Conservation (phyloP, 495 filamentous ascomycete genomes). For the Neurospora pannonica region DNA sequence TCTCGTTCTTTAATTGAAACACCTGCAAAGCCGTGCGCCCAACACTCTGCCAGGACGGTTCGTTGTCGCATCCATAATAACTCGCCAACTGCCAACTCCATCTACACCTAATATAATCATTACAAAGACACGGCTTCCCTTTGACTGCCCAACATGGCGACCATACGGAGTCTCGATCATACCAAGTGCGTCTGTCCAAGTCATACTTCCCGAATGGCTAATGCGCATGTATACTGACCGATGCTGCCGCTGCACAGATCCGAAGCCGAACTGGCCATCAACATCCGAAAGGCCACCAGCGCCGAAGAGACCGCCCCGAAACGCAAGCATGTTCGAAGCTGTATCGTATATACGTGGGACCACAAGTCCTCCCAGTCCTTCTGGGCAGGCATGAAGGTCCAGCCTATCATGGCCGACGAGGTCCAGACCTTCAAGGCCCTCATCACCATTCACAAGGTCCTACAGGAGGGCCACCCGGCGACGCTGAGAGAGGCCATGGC, state of each 20-base stretch:
- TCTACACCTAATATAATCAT: neutral
- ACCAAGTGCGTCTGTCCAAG: conserved; percentile 27
- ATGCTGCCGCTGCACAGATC: conserved; percentile 45
- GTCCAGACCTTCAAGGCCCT: conserved; percentile 90
- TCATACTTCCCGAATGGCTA: neutral
- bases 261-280: conserved; percentile 86
- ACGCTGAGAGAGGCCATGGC: conserved; percentile 82
- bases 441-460: conserved; percentile 88
- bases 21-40: neutral
- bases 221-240: conserved; percentile 10
- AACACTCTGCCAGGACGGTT: neutral
- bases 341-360: conserved; percentile 99
- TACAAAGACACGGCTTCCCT: neutral
- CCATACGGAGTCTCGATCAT: conserved; percentile 38
- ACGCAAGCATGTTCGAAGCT: conserved; percentile 96
- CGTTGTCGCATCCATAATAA: neutral
- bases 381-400: conserved; percentile 99
- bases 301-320: conserved; percentile 94
- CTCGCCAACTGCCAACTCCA: neutral
- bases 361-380: conserved; percentile 94
- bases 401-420: conserved; percentile 92
- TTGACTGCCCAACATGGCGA: conserved; percentile 30
- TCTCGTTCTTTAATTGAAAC: neutral
- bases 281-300: conserved; percentile 94
- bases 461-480: conserved; percentile 90